These are phyloP conservation scores for Penicillium sp. DNA, from an alignment of 2,329 filamentous ascomycete genomes.

Conservation along the genomic window DNA sequence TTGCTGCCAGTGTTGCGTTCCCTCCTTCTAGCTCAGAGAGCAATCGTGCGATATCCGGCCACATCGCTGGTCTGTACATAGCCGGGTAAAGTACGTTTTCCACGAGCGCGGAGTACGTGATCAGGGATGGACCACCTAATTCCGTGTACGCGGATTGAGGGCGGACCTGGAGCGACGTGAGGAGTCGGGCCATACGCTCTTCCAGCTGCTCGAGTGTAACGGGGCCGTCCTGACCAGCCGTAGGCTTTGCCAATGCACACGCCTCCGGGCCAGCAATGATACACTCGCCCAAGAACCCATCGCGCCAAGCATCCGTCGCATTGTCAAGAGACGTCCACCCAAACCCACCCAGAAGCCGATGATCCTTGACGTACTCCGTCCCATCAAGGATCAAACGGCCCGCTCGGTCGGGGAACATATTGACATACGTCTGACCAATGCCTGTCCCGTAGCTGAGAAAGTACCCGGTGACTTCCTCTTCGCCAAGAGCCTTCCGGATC, in stretches of 20 bases:
- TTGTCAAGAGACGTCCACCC: conserved; percentile 21
- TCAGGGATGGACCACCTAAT: conserved; percentile 12
- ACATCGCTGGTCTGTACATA: conserved; percentile 15
- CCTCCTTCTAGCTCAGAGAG: conserved; percentile 17
- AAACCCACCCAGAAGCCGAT: conserved; percentile 16
- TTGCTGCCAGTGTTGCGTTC: conserved; percentile 17
- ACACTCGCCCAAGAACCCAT: conserved; percentile 20
- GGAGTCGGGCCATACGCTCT: conserved; percentile 8
- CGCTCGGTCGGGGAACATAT: conserved; percentile 18
- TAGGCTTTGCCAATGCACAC: conserved; percentile 17
- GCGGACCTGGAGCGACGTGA: conserved; percentile 10
- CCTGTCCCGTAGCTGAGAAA: conserved; percentile 21
- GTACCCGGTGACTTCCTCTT: conserved; percentile 18
- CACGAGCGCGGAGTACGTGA: conserved; percentile 17
- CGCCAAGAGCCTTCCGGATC: conserved; percentile 17
- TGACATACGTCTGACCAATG: conserved; percentile 21
- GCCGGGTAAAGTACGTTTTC: conserved; percentile 8
- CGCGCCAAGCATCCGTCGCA: conserved; percentile 16
- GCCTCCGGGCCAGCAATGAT: conserved; percentile 14
- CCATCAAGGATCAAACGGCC: conserved; percentile 21
- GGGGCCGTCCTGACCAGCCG: background rate
- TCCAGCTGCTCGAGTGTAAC: conserved; percentile 13
- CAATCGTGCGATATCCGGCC: conserved; percentile 11
- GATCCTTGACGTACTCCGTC: conserved; percentile 17
- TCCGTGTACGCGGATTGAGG: conserved; percentile 17